A percentile compares a stretch with the other conserved stretches of the same genome.
Evolutionary conservation across 2,329 filamentous ascomycete species (phyloP).

Genomic region (Hymenoscyphus fraxineus): DNA sequence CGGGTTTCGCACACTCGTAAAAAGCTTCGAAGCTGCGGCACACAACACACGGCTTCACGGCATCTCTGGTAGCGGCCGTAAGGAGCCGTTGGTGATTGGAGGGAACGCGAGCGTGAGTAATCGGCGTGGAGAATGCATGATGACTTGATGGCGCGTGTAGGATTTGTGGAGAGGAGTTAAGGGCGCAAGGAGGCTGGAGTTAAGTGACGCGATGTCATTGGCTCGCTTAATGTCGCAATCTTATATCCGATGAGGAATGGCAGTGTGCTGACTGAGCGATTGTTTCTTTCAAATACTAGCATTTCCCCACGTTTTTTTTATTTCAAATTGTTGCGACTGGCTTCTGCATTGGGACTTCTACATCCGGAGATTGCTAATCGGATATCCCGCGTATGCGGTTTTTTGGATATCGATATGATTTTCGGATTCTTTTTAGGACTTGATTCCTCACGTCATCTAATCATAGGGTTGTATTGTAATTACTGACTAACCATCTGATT

Average conservation of each 20-base stretch:
- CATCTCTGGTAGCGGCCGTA: background rate
- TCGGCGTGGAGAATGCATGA: background rate
- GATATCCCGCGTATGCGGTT: background rate
- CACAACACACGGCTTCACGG: background rate
- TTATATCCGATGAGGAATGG: too few species aligned
- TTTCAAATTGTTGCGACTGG: background rate
- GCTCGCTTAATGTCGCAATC: background rate
- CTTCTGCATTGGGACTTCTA: background rate
- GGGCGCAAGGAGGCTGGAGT: background rate
- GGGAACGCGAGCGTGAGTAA: background rate
- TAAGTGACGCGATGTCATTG: background rate
- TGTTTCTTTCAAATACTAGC: slow-evolving; percentile 1
- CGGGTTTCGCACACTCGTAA: background rate
- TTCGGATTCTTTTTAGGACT: background rate
- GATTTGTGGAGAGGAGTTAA: background rate
- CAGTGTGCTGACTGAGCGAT: background rate
- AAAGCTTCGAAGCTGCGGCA: background rate
- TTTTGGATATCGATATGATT: background rate
- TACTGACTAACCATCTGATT: background rate
- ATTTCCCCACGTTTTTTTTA: background rate
- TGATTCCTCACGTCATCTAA: background rate
- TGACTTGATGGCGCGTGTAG: background rate
- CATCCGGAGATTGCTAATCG: background rate
- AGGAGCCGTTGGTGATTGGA: background rate
- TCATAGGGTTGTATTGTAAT: background rate